Evolutionary conservation across 352 stramenopile genomes (phyloP).

Genomic region (Phytopythium sindhum): DNA sequence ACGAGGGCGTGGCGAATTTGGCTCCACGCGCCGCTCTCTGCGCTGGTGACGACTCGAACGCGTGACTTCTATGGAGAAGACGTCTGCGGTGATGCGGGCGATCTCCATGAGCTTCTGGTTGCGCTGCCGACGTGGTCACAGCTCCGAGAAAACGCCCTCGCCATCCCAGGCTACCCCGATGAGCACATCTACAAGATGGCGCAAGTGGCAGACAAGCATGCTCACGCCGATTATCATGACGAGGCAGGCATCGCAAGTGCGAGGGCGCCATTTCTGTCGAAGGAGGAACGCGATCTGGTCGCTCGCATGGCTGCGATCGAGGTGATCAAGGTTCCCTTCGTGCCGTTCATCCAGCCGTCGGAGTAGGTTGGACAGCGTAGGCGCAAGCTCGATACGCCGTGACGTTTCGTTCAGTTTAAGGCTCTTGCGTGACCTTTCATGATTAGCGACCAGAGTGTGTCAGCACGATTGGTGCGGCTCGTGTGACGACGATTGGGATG

Average conservation of each 20-base stretch:
- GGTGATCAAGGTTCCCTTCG: constrained; percentile 24
- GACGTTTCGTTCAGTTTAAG: too few relatives aligned
- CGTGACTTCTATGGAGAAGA: constrained; percentile 27
- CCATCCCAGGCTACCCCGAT: constrained; percentile 32
- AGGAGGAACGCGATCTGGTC: constrained; percentile 35
- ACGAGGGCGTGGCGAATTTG: constrained; percentile 28
- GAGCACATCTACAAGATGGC: constrained; percentile 71
- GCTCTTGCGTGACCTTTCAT: too few relatives aligned
- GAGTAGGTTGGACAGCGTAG: too few relatives aligned
- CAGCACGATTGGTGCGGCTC: too few relatives aligned
- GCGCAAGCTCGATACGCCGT: too few relatives aligned
- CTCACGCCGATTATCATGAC: background rate
- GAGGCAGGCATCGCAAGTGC: background rate
- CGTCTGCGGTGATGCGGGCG: constrained; percentile 12
- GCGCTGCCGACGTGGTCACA: constrained; percentile 34
- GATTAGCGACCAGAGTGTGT: too few relatives aligned
- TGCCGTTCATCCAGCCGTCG: background rate
- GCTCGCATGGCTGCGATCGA: constrained; percentile 32
- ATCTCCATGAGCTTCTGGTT: constrained; percentile 5
- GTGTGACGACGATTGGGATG: too few relatives aligned
- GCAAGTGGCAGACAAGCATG: constrained; percentile 42
- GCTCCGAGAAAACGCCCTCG: constrained; percentile 30
- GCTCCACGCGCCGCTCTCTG: constrained; percentile 30
- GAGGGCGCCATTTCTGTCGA: constrained; percentile 22
- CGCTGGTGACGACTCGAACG: constrained; percentile 18